Base-by-base conservation (phyloP, 768 basidiomycete species). In the Xerocomus spinulosus region DNA sequence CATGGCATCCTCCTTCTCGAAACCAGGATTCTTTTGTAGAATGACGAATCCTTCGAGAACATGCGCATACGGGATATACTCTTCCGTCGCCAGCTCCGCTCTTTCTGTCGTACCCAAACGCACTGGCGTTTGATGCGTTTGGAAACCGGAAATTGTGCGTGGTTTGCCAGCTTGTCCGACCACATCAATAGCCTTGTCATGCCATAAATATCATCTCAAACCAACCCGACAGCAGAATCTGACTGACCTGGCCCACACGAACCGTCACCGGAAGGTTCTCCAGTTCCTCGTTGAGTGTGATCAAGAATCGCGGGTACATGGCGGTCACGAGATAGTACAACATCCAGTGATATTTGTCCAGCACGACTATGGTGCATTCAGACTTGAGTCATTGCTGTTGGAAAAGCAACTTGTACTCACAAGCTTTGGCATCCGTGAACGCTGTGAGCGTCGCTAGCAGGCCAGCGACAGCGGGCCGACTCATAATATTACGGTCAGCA, bases 271-370 rank as follows among this genome's bases (percentile, higher is more conserved):
- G 87, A 46, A 83, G 73, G 63, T 77, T 83, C 56, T 92, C 81
- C 50, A 95, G 82, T 49, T 93, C 80, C 69, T 98, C 95, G 69
- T 95, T 84, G 17, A 99, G 82, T 0, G 94, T 96, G 68, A 98
- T 97, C 61, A 99, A 71, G 87, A 98, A 97, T 48, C 94, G 84
- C 29, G 96, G 96, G 71, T 92, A 95, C 96, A 99, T 98, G 50
- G 93, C 89, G 2, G 92, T 86, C 6, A 84, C 85, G 24, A 98
- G 79, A 80, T 94, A 93, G 73, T 90, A 99, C 48, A 98, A 72
- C 92, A 97, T 96, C 96, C 96, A 99, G 70, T 98, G 96, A 56
- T 90, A 87, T 68, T 85, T 94, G 64, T 94, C 92, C 15, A 98
- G 80, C 2, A 99, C 74, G 64, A 99, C 94, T 96, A 51, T 15